Conservation (phyloP, 352 stramenopile species). For the Pythium sukuiense region DNA sequence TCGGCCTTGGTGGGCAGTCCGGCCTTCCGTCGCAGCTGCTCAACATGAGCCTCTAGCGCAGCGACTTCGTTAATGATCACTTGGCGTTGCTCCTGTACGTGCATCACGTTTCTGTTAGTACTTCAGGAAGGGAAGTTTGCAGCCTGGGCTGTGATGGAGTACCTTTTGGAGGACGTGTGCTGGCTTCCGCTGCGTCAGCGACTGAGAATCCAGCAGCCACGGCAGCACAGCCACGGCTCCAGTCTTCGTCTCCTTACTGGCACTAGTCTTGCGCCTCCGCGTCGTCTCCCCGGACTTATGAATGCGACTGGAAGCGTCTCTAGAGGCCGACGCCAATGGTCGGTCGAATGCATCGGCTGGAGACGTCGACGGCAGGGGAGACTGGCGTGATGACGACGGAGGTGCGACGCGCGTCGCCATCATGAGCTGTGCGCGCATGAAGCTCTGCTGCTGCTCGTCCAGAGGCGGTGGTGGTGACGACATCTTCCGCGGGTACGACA, state of each 20-base stretch:
- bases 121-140: too few relatives aligned
- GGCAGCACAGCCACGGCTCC: neutral
- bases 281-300: neutral
- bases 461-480: neutral
- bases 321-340: neutral
- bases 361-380: neutral
- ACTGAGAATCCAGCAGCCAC: neutral
- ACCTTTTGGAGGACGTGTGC: neutral
- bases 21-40: slow-evolving; percentile 1
- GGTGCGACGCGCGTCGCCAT: neutral
- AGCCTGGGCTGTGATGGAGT: too few relatives aligned
- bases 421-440: slow-evolving; percentile 6
- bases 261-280: neutral
- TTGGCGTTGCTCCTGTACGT: slow-evolving; percentile 10
- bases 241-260: neutral
- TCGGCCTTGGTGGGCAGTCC: slow-evolving; percentile 9
- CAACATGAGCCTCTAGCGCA: slow-evolving; percentile 12
- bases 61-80: slow-evolving; percentile 14
- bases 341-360: neutral
- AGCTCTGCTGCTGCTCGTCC: neutral
- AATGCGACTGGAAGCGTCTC: too few relatives aligned
- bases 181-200: neutral
- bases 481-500: too few relatives aligned
- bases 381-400: neutral
- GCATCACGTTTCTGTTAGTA: too few relatives aligned